phyloP scores from a whole-genome alignment of 73 alveolate species.

The Stentor roeselii region DNA sequence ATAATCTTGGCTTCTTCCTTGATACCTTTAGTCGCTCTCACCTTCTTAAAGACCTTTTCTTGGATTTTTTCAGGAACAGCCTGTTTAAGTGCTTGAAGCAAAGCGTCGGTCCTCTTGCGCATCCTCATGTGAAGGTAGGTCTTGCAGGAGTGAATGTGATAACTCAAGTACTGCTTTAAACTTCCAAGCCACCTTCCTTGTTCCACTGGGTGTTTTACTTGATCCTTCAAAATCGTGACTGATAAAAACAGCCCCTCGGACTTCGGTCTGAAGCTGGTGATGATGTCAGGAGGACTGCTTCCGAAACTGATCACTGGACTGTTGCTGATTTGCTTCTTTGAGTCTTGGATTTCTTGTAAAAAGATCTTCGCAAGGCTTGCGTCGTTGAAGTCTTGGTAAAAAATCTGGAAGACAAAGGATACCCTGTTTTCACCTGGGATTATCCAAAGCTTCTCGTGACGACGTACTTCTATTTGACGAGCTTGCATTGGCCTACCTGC shows the following conservation, averaged over 20 bases:
- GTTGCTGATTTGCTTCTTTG: conserved; percentile 4
- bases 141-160: conserved; percentile 55
- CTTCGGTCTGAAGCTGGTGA: not conserved
- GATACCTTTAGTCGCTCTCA: conserved; percentile 14
- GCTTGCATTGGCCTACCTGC: not conserved
- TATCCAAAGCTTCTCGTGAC: not conserved
- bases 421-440: conserved; percentile 18
- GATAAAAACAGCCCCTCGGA: not conserved
- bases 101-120: conserved; percentile 61
- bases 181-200: conserved; percentile 32
- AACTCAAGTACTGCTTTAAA: conserved; percentile 50
- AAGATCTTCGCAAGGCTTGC: not conserved
- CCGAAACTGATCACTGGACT: conserved; percentile 3
- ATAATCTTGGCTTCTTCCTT: conserved; percentile 14
- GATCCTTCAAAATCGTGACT: not conserved
- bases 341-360: conserved; percentile 17
- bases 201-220: not conserved
- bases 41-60: conserved; percentile 16
- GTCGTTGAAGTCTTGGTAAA: not conserved
- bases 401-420: not conserved
- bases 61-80: conserved; percentile 36
- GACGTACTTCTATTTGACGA: not conserved
- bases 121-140: conserved; percentile 48
- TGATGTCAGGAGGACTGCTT: not conserved
- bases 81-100: conserved; percentile 33